These are phyloP conservation scores for Massariosphaeria phaeospora DNA, from an alignment of 495 filamentous ascomycete genomes.

Conservation along the genomic window DNA sequence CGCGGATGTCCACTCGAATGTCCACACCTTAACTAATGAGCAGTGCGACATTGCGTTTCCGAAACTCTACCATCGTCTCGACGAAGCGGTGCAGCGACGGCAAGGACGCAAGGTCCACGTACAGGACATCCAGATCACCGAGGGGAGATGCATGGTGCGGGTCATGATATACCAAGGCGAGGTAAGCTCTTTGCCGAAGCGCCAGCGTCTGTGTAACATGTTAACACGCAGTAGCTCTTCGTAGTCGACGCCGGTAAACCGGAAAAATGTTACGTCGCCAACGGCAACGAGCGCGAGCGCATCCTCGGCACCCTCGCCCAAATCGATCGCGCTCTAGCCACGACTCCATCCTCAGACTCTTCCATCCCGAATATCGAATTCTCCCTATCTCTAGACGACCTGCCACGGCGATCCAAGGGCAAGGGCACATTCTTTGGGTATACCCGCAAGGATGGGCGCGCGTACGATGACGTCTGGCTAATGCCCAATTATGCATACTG, in stretches of 20 bases:
- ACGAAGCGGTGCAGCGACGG: slow-evolving; percentile 12
- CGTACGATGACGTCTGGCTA: slow-evolving; percentile 23
- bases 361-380: slow-evolving; percentile 22
- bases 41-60: slow-evolving; percentile 28
- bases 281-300: slow-evolving; percentile 26
- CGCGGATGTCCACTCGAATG: slow-evolving; percentile 18
- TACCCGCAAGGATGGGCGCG: slow-evolving; percentile 3
- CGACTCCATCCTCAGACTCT: slow-evolving; percentile 16
- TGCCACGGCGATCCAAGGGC: slow-evolving; percentile 14
- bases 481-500: slow-evolving; percentile 29
- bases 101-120: neutral
- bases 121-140: slow-evolving; percentile 9
- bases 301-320: slow-evolving; percentile 25
- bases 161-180: slow-evolving; percentile 21
- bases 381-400: slow-evolving; percentile 19
- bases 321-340: slow-evolving; percentile 15
- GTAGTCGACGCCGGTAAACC: slow-evolving; percentile 14
- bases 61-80: slow-evolving; percentile 18
- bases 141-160: slow-evolving; percentile 20
- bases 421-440: slow-evolving; percentile 16
- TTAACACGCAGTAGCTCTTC: slow-evolving; percentile 8
- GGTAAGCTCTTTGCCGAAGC: slow-evolving; percentile 1
- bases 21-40: slow-evolving; percentile 21
- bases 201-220: neutral
- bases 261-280: slow-evolving; percentile 20